Evolutionary conservation across 2,329 filamentous ascomycete genomes (phyloP), one percentile per base, ranked within the genome.

Genomic region (Phialophora chinensis): DNA sequence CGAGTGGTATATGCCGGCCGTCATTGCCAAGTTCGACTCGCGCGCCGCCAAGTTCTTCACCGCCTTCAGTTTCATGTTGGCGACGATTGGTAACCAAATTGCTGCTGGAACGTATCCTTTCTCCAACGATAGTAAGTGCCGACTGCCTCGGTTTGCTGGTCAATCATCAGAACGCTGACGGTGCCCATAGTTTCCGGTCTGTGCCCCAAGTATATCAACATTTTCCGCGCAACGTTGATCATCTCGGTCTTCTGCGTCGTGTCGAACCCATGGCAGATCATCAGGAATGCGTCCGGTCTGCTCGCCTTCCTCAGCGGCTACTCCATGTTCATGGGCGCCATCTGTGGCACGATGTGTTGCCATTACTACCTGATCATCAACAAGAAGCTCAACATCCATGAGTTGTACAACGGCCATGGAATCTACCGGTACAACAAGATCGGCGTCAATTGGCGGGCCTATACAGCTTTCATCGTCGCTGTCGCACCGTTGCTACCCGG

Each of bases 131-230:
- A 53, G 59, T 61, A 27, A 61, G 59, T 53, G 2, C 33, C 23
- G 3, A 12, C 14, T 20, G 47, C 12, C 27, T 12, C 29, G 35
- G n/a, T 8, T 11, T 11, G 14, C 38, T 52, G 47, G 25, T 27
- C 49, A 25, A 44, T 17, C 6, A n/a, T n/a, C 38, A n/a, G 7
- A 31, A 38, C 3, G 49, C 59, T 61, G 38, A 61, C 49, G 7
- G 12, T 27, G 49, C 33, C 17, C 29, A 11, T 44, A 61, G 85
- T 96, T 85, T 91, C 91, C 0, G 91, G 91, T 0, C 82, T 96
- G 11, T 80, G 93, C 2, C 92, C 92, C 0, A 88, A 91, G 20
- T 96, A 86, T 77, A 82, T 96, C 75, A 93, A 89, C 73, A 97
- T 97, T 73, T 89, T 93, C 62, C 90, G 93, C 11, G 93, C 93